Evolutionary conservation across 495 filamentous ascomycete species (phyloP), one percentile per base, ranked within the genome.

Genomic region (Bryoglossum gracile): DNA sequence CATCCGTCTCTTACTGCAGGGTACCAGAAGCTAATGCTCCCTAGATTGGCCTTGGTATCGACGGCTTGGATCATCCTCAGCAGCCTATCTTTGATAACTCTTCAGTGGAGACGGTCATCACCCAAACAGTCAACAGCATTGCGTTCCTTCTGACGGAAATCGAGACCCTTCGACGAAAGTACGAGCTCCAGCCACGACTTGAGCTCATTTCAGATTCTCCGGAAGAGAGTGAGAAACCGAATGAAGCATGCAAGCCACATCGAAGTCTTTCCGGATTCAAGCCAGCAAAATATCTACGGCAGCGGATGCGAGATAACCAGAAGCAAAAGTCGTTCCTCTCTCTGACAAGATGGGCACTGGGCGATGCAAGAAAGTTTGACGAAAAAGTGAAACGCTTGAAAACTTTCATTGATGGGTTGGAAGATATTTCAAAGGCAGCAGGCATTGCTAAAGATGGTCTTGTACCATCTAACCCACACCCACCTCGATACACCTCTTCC

Each of bases 391-490:
- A 46, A 23, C 24, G 35, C 14, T 39, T 62, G 22, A 57, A 46
- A 25, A 23, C 37, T 33, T 34, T 62, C 9, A 55, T 62, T n/a
- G 57, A 62, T 44, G 55, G 56, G 0, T 24, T 62, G 11, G 50
- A 62, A 39, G 47, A 57, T 11, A 49, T 62, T 17, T 46, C 46
- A 9, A 43, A 57, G 25, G 25, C 42, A 11, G 48, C 40, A 16
- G 53, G 49, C 0, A 42, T 59, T 16, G 35, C 32, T 17, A 4
- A 16, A 1, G 2, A 19, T 8, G 9, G 9, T 3, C 26, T 34
- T 13, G 32, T 14, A 1, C 22, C 34, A 14, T 13, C n/a, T 22
- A 32, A 18, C 11, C 16, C 25, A 1, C 1, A 4, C 13, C 39
- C 32, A 24, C 14, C 28, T 0, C 6, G 28, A 4, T 2, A n/a